Conservation (phyloP, 1,284 basidiomycete genomes). For the Peniophora sp. region DNA sequence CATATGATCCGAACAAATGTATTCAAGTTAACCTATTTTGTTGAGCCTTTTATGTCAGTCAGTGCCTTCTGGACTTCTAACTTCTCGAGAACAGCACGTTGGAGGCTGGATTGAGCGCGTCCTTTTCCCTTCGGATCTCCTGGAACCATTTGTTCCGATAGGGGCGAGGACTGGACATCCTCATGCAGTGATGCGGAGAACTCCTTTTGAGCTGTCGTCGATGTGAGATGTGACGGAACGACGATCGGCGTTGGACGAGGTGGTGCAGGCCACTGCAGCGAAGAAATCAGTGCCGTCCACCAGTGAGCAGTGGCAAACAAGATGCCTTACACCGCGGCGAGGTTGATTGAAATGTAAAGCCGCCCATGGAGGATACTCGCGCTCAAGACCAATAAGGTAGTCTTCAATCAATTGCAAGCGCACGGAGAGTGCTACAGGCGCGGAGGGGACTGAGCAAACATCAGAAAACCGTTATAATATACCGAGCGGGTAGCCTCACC, state of each 20-base stretch:
- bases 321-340: slow-evolving; percentile 57
- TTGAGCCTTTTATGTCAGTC: slow-evolving; percentile 34
- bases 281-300: not conserved
- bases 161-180: not conserved
- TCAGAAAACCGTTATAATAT: not conserved
- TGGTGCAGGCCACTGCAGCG: slow-evolving; percentile 66
- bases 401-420: slow-evolving; percentile 67
- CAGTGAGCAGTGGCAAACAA: not conserved
- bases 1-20: too few relatives aligned
- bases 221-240: slow-evolving; percentile 55
- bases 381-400: slow-evolving; percentile 64
- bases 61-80: slow-evolving; percentile 70
- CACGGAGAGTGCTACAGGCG: slow-evolving; percentile 51
- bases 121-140: slow-evolving; percentile 23
- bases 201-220: slow-evolving; percentile 15
- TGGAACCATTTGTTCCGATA: not conserved
- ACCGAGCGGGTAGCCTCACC: slow-evolving; percentile 31
- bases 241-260: slow-evolving; percentile 66
- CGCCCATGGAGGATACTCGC: slow-evolving; percentile 77
- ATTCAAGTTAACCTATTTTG: too few relatives aligned
- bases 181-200: slow-evolving; percentile 7
- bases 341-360: slow-evolving; percentile 79
- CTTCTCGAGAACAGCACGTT: slow-evolving; percentile 65
- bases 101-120: slow-evolving; percentile 54
- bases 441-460: slow-evolving; percentile 49